phyloP scores from a whole-genome alignment of 306 rosid genomes.

The Prunus kanzakura region DNA sequence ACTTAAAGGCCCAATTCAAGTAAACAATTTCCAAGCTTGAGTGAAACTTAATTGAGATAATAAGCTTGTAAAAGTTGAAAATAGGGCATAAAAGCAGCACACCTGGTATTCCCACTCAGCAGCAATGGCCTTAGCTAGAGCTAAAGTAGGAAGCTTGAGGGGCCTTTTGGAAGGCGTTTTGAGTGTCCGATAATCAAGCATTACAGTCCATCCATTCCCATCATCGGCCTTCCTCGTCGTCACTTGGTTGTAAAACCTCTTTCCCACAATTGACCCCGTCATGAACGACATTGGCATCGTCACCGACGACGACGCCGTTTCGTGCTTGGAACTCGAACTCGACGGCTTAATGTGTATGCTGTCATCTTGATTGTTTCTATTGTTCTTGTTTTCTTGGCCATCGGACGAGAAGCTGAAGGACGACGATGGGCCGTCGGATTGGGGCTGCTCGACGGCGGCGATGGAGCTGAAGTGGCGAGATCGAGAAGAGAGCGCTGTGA shows the following conservation, averaged over 20 bases:
- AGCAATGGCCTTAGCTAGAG: conserved; percentile 82
- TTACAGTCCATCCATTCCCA: conserved; percentile 80
- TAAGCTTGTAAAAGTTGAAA: background rate
- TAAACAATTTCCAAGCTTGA: background rate
- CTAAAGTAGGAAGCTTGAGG: conserved; percentile 69
- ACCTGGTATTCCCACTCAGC: conserved; percentile 98
- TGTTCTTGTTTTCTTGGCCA: conserved; percentile 15
- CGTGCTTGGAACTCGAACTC: conserved; percentile 23
- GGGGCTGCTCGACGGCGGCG: conserved; percentile 45
- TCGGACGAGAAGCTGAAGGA: conserved; percentile 66
- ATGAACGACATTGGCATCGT: conserved; percentile 90
- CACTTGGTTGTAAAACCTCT: conserved; percentile 70
- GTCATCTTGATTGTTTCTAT: conserved; percentile 5
- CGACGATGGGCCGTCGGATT: conserved; percentile 32
- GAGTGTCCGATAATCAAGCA: conserved; percentile 88
- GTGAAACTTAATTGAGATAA: background rate
- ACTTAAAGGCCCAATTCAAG: background rate
- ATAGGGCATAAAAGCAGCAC: background rate
- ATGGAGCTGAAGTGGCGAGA: conserved; percentile 31
- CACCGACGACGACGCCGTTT: conserved; percentile 54
- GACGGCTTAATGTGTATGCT: conserved; percentile 47
- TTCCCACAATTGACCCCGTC: conserved; percentile 92
- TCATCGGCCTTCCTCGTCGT: conserved; percentile 70
- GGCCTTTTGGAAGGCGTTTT: conserved; percentile 86
- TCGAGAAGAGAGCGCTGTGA: conserved; percentile 26